Conservation (phyloP, 805 yeast species). For the Tanozyma kutaoensis region DNA sequence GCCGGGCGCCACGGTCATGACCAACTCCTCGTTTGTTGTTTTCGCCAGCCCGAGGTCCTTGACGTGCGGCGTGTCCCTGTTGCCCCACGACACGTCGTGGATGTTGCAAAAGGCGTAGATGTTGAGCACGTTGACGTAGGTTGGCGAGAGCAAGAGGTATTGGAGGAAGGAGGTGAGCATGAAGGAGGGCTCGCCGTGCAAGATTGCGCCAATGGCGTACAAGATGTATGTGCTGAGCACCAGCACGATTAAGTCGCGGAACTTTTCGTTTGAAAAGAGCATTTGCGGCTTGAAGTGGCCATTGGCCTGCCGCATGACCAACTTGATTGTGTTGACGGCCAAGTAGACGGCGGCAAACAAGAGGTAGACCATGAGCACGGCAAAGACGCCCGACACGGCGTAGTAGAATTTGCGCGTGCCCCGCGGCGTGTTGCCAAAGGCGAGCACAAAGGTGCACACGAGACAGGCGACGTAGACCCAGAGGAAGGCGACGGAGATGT, state of each 20-base stretch:
- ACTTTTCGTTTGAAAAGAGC: constrained; percentile 54
- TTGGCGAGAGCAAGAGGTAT: constrained; percentile 73
- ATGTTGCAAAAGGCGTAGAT: constrained; percentile 94
- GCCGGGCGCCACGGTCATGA: constrained; percentile 43
- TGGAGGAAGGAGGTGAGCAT: constrained; percentile 82
- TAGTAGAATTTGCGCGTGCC: constrained; percentile 76
- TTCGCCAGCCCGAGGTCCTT: constrained; percentile 79
- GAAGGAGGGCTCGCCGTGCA: constrained; percentile 86
- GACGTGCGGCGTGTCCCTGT: constrained; percentile 63
- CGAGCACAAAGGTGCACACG: constrained; percentile 74
- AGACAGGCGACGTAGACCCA: constrained; percentile 79
- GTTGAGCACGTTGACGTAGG: constrained; percentile 81
- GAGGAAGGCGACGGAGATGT: constrained; percentile 63
- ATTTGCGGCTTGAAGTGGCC: constrained; percentile 25
- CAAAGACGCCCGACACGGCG: constrained; percentile 66
- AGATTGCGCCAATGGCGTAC: constrained; percentile 63
- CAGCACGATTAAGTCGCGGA: constrained; percentile 81
- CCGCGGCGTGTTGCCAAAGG: constrained; percentile 89
- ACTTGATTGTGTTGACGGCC: constrained; percentile 59
- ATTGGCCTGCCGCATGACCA: constrained; percentile 31
- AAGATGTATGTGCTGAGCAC: constrained; percentile 72
- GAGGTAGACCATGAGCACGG: constrained; percentile 80
- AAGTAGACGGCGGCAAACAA: constrained; percentile 76
- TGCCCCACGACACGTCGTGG: constrained; percentile 97
- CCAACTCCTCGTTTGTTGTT: constrained; percentile 24